Evolutionary conservation across 1,284 basidiomycete species (phyloP), one percentile per base, ranked within the genome.

Genomic region (Cystobasidiaceae sp.): DNA sequence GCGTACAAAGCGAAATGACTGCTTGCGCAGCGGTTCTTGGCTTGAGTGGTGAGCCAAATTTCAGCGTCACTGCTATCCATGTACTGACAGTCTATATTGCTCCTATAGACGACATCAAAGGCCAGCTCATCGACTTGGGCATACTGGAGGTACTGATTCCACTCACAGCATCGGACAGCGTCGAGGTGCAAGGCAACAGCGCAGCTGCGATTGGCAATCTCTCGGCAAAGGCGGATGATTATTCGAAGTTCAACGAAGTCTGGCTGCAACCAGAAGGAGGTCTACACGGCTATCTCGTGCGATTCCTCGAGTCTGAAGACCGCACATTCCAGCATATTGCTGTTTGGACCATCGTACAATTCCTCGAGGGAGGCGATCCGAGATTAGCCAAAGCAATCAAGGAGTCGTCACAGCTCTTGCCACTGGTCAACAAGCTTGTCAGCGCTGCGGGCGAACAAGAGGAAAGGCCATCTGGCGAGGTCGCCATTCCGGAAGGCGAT

Each of bases 281-380:
- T 41, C 87, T 99, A 81, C 93, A 97, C 76, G 86, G 85, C 68
- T 99, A 99, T 78, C 82, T 99, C 45, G 88, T 92, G 74, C 86
- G 91, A 50, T 98, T 99, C 86, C 80, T 99, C 70, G 91, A 87
- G 61, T 92, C 88, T 74, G 81, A 89, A 17, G 96, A 99, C 76
- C 89, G 91, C n/a, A 99, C 96, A 0, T 99, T 99, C 87, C 94
- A 97, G 78, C 96, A 99, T 77, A 99, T 98, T 72, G 96, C 96
- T 30, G 93, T 98, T 44, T 97, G 93, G 93, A 97, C 94, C 0
- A 93, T 97, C 69, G 93, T 97, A 11, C 94, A 98, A 75, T 80
- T 98, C 28, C 82, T 98, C 28, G 96, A 98, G 77, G 93, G 91
- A 28, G 89, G 90, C 70, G 92, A 96, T 77, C 85, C 88, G n/a